Evolutionary conservation across 371 early-diverging fungal genomes (phyloP).

Genomic region (Blakeslea trispora): DNA sequence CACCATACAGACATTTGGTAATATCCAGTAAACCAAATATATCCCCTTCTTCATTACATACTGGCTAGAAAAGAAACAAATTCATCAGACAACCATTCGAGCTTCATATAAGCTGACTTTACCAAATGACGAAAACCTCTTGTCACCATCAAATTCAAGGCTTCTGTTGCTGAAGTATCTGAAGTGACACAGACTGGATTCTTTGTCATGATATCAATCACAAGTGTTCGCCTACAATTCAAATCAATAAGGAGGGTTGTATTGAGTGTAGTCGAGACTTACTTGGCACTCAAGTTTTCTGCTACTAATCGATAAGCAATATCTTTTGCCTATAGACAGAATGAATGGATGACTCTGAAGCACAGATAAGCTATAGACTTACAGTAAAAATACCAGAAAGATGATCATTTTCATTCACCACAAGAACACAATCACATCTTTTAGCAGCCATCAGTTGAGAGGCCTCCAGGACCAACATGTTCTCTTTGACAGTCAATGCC

Average conservation of each 20-base stretch:
- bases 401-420: slow-evolving; percentile 89
- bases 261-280: slow-evolving; percentile 3
- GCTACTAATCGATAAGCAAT: slow-evolving; percentile 54
- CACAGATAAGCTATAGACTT: slow-evolving; percentile 9
- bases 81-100: not conserved
- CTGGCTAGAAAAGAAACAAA: slow-evolving; percentile 31
- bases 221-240: too few species aligned
- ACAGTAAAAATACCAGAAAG: slow-evolving; percentile 93
- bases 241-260: not conserved
- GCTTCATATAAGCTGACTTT: slow-evolving; percentile 9
- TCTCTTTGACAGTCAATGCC: slow-evolving; percentile 89
- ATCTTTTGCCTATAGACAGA: slow-evolving; percentile 46
- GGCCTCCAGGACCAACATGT: slow-evolving; percentile 87
- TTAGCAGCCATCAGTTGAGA: slow-evolving; percentile 98
- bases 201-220: slow-evolving; percentile 89
- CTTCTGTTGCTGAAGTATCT: slow-evolving; percentile 88
- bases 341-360: not conserved
- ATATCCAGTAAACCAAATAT: slow-evolving; percentile 93
- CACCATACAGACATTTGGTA: slow-evolving; percentile 91
- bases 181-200: slow-evolving; percentile 86
- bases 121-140: slow-evolving; percentile 93
- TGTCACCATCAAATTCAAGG: slow-evolving; percentile 91
- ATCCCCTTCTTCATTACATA: slow-evolving; percentile 78
- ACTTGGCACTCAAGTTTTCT: slow-evolving; percentile 48
- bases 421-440: slow-evolving; percentile 91